Conservation (phyloP, 331 rosid genomes). For the Erythrophleum ivorense region DNA sequence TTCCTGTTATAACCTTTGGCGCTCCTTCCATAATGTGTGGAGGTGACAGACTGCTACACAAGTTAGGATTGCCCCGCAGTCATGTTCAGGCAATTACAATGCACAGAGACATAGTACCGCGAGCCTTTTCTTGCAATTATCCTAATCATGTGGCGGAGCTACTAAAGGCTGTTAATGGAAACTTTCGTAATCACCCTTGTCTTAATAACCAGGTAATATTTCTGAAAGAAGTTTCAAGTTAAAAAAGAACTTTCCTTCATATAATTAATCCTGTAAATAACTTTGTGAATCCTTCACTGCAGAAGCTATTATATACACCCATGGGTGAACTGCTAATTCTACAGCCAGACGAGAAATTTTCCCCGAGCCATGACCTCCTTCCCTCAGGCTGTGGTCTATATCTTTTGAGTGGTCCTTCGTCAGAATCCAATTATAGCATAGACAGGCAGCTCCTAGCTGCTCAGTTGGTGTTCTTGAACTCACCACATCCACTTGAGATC, state of each 20-base stretch:
- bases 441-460: slow-evolving; percentile 78
- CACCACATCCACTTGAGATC: slow-evolving; percentile 97
- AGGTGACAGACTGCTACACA: slow-evolving; percentile 75
- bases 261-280: slow-evolving; percentile 30
- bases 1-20: slow-evolving; percentile 92
- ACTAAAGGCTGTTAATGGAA: slow-evolving; percentile 86
- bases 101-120: slow-evolving; percentile 97
- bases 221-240: background rate
- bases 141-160: slow-evolving; percentile 84
- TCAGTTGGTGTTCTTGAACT: slow-evolving; percentile 63
- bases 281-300: slow-evolving; percentile 41
- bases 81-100: slow-evolving; percentile 83
- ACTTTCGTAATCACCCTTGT: slow-evolving; percentile 89
- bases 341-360: slow-evolving; percentile 89
- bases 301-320: slow-evolving; percentile 84
- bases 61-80: slow-evolving; percentile 72
- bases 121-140: slow-evolving; percentile 95
- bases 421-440: slow-evolving; percentile 48
- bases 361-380: slow-evolving; percentile 85
- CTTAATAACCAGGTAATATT: slow-evolving; percentile 72
- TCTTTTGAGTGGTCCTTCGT: slow-evolving; percentile 54
- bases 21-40: slow-evolving; percentile 95
- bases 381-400: slow-evolving; percentile 92
- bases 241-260: slow-evolving; percentile 24
- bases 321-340: slow-evolving; percentile 90